These are phyloP conservation scores for Rheum nobile DNA, from an alignment of 148 eudicot species.

Conservation along the genomic window DNA sequence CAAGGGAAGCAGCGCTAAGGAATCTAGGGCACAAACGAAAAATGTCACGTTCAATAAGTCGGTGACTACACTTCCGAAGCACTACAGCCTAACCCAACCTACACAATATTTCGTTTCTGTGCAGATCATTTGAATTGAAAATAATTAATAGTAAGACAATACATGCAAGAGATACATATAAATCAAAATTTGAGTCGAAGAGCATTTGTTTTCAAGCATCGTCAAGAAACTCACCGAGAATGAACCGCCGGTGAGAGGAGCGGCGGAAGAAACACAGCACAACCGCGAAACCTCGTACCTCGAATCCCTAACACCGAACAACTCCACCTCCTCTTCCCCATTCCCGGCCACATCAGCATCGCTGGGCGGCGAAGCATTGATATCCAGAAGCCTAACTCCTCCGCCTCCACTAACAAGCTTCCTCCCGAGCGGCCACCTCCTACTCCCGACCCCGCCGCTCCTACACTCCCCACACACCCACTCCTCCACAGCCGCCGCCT, in stretches of 20 bases:
- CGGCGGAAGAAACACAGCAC: conserved; percentile 6
- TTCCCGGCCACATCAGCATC: conserved; percentile 19
- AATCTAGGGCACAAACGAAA: background rate
- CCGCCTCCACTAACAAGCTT: conserved; percentile 9
- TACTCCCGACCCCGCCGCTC: conserved; percentile 14
- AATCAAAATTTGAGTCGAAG: background rate
- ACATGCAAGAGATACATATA: background rate
- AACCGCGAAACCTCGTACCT: conserved; percentile 19
- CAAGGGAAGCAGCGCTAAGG: background rate
- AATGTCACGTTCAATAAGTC: background rate
- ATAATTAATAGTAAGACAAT: background rate
- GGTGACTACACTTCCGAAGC: background rate
- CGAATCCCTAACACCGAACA: conserved; percentile 3
- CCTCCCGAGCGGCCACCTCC: conserved; percentile 37
- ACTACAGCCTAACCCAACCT: background rate
- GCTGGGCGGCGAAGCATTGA: conserved; percentile 33
- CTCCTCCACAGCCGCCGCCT: conserved; percentile 20
- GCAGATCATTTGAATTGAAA: background rate
- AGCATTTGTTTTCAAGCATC: background rate
- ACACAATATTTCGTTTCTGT: background rate
- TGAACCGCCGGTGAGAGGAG: background rate
- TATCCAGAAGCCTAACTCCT: conserved; percentile 22
- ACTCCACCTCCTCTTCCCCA: conserved; percentile 1
- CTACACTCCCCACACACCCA: conserved; percentile 39
- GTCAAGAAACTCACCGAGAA: conserved; percentile 11